Base-by-base conservation (phyloP, 2,329 filamentous ascomycete genomes). In the Neonectria ditissima region DNA sequence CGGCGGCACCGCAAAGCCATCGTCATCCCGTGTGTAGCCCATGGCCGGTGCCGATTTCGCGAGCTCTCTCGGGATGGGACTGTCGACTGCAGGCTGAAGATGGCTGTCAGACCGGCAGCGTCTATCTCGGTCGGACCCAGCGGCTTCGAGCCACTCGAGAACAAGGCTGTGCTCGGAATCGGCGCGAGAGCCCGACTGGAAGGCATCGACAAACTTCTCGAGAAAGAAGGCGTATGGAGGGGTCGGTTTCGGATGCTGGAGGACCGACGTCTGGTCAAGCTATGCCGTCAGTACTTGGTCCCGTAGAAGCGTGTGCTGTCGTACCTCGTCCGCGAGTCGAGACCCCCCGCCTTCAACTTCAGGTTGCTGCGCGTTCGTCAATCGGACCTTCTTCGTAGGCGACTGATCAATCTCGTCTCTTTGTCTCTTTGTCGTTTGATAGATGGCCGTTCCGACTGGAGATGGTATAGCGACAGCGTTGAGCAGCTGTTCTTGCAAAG, bases 71-170 rank as follows among this genome's bases (percentile, higher is more conserved):
- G 11, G 28, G 30, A 39, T 37, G 28, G 54, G 54, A 13, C 20
- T 16, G 18, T 47, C 28, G 28, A 37, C 13, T n/a, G 43, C 2
- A 37, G n/a, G 43, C 4, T 56, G 7, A 37, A 56, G 54, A 20
- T 48, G 28, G 41, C 43, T 56, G 13, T 56, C 54, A 7, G 54
- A 56, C 43, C 28, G 54, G 54, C 39, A 56, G 10, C n/a, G 20
- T 45, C 1, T 37, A 16, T 56, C 9, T 30, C 8, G 48, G 48
- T 58, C 41, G 28, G 30, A 50, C 5, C 30, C 54, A 30, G 50
- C 7, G 1, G 59, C 26, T 22, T 47, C 41, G 22, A 58, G 48
- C 54, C 54, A 58, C 41, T 54, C 47, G 24, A 34, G 13, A 53
- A 57, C 37, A 39, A 52, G 30, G 32, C 26, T 47, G 39, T 47